A percentile compares a stretch with the other conserved stretches of the same genome.
Conservation (phyloP, 1,284 basidiomycete species). For the Hortiboletus rubellus region DNA sequence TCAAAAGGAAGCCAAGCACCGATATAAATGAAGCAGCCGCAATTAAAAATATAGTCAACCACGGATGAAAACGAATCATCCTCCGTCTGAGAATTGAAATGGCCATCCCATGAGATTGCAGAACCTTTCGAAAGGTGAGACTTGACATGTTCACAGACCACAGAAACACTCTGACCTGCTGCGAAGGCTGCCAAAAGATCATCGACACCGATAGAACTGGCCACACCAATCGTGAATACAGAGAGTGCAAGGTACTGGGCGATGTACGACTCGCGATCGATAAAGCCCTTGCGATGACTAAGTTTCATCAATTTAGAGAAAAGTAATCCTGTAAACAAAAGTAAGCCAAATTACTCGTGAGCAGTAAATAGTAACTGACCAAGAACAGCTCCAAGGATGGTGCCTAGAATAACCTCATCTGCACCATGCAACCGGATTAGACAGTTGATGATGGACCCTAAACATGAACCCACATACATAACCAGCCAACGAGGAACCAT, state of each 20-base stretch:
- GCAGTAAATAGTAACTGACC: slow-evolving; percentile 42
- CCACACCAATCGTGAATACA: slow-evolving; percentile 77
- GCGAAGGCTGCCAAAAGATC: slow-evolving; percentile 92
- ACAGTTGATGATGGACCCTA: not conserved
- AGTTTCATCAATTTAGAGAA: slow-evolving; percentile 86
- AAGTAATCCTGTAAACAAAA: slow-evolving; percentile 46
- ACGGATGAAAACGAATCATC: slow-evolving; percentile 87
- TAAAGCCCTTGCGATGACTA: slow-evolving; percentile 72
- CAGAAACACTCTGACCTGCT: slow-evolving; percentile 56
- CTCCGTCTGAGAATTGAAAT: slow-evolving; percentile 85
- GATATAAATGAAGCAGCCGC: slow-evolving; percentile 86
- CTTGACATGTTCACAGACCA: not conserved
- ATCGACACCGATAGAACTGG: slow-evolving; percentile 78
- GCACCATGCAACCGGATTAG: slow-evolving; percentile 6
- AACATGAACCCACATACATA: slow-evolving; percentile 49
- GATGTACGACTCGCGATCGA: slow-evolving; percentile 91
- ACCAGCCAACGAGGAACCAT: slow-evolving; percentile 83
- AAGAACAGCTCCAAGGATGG: slow-evolving; percentile 71
- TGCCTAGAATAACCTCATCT: slow-evolving; percentile 89
- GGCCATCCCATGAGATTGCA: slow-evolving; percentile 93
- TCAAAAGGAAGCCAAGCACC: slow-evolving; percentile 87
- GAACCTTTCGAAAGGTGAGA: slow-evolving; percentile 48
- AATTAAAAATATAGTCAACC: slow-evolving; percentile 84
- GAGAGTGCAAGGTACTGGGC: slow-evolving; percentile 88
- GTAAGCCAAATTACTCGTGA: not conserved